A percentile compares a stretch with the other conserved stretches of the same genome.
Evolutionary conservation across 1,139 yeast species (phyloP).

Genomic region (Magnusiomyces magnusii): DNA sequence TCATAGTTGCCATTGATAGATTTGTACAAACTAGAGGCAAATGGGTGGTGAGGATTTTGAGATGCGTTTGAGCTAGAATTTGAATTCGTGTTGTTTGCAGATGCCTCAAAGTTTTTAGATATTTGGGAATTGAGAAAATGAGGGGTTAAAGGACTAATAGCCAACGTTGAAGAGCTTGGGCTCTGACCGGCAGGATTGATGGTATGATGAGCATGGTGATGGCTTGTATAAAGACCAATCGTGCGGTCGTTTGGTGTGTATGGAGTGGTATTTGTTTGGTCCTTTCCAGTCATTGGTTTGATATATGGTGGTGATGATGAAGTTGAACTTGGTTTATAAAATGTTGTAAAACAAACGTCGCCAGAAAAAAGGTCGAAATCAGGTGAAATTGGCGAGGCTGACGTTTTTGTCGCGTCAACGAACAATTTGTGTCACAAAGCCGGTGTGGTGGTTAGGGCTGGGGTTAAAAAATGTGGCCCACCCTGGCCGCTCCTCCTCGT

Average conservation of each 20-base stretch:
- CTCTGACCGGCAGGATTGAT: conserved; percentile 10
- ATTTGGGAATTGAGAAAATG: neutral
- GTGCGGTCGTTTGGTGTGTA: conserved; percentile 6
- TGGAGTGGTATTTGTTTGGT: conserved; percentile 2
- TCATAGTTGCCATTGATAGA: conserved; percentile 6
- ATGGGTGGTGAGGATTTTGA: neutral
- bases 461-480: no score
- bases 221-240: neutral
- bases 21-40: conserved; percentile 4
- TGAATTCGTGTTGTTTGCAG: neutral
- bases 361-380: no score
- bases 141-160: conserved; percentile 15
- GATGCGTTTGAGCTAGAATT: conserved; percentile 4
- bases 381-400: no score
- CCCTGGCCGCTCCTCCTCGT: no score
- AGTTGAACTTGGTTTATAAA: no score
- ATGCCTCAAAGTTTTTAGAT: neutral
- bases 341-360: no score
- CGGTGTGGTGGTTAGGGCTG: neutral
- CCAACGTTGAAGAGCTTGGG: conserved; percentile 17
- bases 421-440: no score
- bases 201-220: neutral
- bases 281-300: no score
- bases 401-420: no score
- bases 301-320: no score